Base-by-base conservation (phyloP, 2,329 filamentous ascomycete genomes). In the Sporothrix variecibatus region DNA sequence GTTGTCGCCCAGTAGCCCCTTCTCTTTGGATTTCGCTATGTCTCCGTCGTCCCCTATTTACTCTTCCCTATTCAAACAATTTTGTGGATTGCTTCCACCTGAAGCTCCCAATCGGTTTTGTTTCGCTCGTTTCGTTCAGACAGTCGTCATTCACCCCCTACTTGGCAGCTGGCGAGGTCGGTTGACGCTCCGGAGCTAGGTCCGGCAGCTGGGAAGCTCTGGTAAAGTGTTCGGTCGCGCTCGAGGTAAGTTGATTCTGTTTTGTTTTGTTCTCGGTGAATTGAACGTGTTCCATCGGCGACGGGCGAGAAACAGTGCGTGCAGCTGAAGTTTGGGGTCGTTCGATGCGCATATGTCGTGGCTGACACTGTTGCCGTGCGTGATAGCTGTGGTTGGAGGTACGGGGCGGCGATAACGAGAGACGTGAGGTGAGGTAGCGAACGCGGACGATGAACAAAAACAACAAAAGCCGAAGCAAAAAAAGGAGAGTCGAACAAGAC, bases 401-500 rank as follows among this genome's bases (percentile, higher is more conserved):
- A 20, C 15, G 43, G 15, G 43, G 20, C 15, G 15, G 43, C 43
- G 5, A 17, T 20, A 43, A 49, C 15, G 43, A 49, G 15, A 49
- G 15, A 20, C 43, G 43, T 17, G 15, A 49, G 43, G 43, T 49
- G 43, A 49, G 43, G 43, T 20, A 49, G 43, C 43, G 43, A 67
- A 60, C 23, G 15, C 40, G 20, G 26, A 38, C n/a, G 31, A 49
- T 11, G 23, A 12, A 70, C 15, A 17, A 38, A 56, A 7, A n/a
- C 58, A 26, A 12, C 11, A 38, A 20, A 51, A 53, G 12, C 28
- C 20, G 46, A 38, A 53, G 67, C 46, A 69, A 56, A 56, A 69
- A 69, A 38, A 20, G 60, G 20, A 67, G 34, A 60, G 38, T n/a
- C n/a, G 34, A 67, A 31, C 68, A 71, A 58, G 43, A 71, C 6